Conservation (phyloP, 2,329 filamentous ascomycete species). For the Dothideomycetes sp. region DNA sequence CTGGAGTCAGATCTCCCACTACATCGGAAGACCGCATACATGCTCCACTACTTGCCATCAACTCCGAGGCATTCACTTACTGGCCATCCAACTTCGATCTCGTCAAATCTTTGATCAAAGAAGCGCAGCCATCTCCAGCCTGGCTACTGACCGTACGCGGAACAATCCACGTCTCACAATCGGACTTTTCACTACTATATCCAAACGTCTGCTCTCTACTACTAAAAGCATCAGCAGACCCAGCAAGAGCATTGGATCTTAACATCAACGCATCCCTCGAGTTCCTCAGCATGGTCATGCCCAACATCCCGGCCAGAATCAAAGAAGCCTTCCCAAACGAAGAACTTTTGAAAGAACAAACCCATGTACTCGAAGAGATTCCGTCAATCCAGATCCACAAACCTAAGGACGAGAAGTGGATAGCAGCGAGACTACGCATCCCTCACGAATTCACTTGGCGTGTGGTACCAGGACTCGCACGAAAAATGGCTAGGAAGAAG, state of each 20-base stretch:
- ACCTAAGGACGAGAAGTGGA: conserved; percentile 48
- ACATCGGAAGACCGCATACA: conserved; percentile 32
- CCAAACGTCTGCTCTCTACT: conserved; percentile 48
- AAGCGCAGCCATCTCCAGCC: conserved; percentile 41
- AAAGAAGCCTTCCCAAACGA: conserved; percentile 46
- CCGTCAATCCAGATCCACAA: conserved; percentile 40
- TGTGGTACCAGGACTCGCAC: conserved; percentile 36
- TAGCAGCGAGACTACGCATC: conserved; percentile 49
- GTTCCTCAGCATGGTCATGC: conserved; percentile 49
- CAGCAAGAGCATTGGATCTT: conserved; percentile 52
- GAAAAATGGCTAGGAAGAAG: conserved; percentile 29
- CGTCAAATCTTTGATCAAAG: conserved; percentile 47
- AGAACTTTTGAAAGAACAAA: conserved; percentile 33
- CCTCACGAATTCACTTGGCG: conserved; percentile 48
- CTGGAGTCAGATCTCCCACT: conserved; percentile 34
- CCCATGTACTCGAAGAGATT: conserved; percentile 34
- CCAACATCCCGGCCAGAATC: conserved; percentile 38
- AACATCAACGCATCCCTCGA: conserved; percentile 56
- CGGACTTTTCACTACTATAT: conserved; percentile 58
- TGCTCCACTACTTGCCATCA: conserved; percentile 53
- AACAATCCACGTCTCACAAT: conserved; percentile 57
- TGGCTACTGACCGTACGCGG: conserved; percentile 44
- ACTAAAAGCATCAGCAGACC: conserved; percentile 56
- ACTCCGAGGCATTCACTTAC: conserved; percentile 61
- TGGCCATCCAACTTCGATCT: conserved; percentile 56